Base-by-base conservation (phyloP, 164 flowering plant species). In the Berberis thunbergii region DNA sequence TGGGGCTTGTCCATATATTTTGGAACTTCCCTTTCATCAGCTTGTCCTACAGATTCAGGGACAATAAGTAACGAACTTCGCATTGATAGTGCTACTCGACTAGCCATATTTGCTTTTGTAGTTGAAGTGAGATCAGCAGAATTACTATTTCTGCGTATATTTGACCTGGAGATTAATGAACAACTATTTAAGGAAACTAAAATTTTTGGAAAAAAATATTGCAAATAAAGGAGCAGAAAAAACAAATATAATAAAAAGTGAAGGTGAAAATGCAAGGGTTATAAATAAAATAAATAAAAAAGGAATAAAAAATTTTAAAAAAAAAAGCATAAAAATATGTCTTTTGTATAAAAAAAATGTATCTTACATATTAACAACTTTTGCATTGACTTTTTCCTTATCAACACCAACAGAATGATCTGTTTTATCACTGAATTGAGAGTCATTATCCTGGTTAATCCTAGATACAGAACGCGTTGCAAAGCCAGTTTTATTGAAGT, bases 21-120 rank as follows among this genome's bases (percentile, higher is more conserved):
- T 59, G 91, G 70, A 63, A 80, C 63, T 67, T 92, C 98, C 91
- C 89, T 85, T 52, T 87, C 95, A 74, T 76, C 83, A 45, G 82
- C 57, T 65, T 69, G 69, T 52, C 70, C 74, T 56, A 74, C 64
- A 57, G 88, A 64, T 64, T 85, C 77, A 60, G 76, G 82, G 45
- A 75, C 77, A 67, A 67, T 92, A 4, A 86, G 80, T 9, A 72
- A 61, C 64, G 70, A 62, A 57, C 80, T 77, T 54, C 87, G 76
- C 74, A 79, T 78, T 60, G 96, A 86, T 65, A 95, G 77, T 58
- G 93, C 89, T 55, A 77, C 93, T 40, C 96, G 80, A 66, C 77
- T 73, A 72, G 84, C 72, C 42, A 83, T 71, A 72, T 69, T 86
- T 59, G 76, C 54, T 78, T 84, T 89, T 59, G 78, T 65, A 67